phyloP scores from a whole-genome alignment of 176 grass and related monocot species.

The Coix lacrymajobi region DNA sequence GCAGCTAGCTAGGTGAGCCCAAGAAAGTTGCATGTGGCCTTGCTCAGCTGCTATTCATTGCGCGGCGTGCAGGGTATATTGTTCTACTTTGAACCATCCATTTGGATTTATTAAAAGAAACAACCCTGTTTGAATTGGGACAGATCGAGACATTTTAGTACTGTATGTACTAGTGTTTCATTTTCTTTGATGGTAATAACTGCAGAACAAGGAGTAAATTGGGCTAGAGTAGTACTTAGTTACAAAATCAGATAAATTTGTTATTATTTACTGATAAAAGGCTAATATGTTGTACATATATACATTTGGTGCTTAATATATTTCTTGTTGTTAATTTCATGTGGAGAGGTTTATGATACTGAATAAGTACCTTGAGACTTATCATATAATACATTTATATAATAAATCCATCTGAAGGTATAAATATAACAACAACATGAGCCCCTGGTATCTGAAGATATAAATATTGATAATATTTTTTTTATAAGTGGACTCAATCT shows the following conservation, averaged over 20 bases:
- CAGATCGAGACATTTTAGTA: neutral
- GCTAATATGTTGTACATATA: no score
- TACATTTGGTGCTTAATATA: neutral
- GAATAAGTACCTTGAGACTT: neutral
- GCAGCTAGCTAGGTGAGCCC: neutral
- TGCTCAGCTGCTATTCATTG: conserved; percentile 30
- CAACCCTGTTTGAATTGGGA: neutral
- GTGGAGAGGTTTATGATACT: neutral
- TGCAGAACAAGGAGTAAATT: neutral
- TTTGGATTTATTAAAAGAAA: conserved; percentile 14
- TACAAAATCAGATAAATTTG: neutral
- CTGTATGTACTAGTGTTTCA: neutral
- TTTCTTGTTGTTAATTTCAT: neutral
- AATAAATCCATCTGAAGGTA: neutral
- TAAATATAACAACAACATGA: no score
- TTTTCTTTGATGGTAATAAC: neutral
- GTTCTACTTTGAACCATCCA: conserved; percentile 21
- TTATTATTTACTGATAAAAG: neutral
- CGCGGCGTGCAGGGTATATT: conserved; percentile 4
- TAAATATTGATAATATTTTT: no score
- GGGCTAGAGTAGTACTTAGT: no score
- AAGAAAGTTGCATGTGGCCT: conserved; percentile 34
- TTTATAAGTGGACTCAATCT: neutral
- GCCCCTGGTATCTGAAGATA: neutral
- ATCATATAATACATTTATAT: neutral